Conservation (phyloP, 2,329 filamentous ascomycete genomes). For the Verruconis gallopava region DNA sequence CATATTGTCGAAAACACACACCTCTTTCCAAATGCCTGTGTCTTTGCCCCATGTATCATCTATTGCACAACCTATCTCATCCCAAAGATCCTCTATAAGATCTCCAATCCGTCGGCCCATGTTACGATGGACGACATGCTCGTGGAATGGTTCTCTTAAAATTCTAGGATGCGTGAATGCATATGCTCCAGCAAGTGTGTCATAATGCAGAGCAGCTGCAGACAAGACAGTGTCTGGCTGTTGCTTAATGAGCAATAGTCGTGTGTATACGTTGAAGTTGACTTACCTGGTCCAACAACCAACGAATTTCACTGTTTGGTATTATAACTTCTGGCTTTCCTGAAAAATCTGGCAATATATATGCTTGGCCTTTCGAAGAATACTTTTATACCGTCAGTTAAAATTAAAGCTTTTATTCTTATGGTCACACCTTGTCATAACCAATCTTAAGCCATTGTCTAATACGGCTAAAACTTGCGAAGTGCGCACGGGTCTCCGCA, state of each 20-base stretch:
- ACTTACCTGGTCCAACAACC: slow-evolving; percentile 25
- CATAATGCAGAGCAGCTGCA: slow-evolving; percentile 24
- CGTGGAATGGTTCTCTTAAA: slow-evolving; percentile 27
- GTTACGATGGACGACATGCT: slow-evolving; percentile 28
- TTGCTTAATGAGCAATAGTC: not conserved
- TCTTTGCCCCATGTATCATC: slow-evolving; percentile 26
- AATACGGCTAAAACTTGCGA: slow-evolving; percentile 2
- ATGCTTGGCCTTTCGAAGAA: slow-evolving; percentile 4
- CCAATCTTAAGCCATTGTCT: slow-evolving; percentile 4
- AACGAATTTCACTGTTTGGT: slow-evolving; percentile 22
- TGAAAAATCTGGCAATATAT: slow-evolving; percentile 5
- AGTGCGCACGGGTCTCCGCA: slow-evolving; percentile 6
- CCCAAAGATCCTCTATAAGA: slow-evolving; percentile 24
- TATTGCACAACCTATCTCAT: slow-evolving; percentile 24
- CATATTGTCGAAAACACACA: slow-evolving; percentile 10
- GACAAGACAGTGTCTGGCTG: slow-evolving; percentile 29
- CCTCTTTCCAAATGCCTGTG: slow-evolving; percentile 15
- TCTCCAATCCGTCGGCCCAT: slow-evolving; percentile 27
- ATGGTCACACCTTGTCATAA: slow-evolving; percentile 6
- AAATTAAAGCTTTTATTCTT: not conserved
- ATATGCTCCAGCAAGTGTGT: slow-evolving; percentile 26
- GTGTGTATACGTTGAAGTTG: not conserved
- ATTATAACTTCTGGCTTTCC: slow-evolving; percentile 20
- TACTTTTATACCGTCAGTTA: not conserved
- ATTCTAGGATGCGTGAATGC: slow-evolving; percentile 24